Conservation (phyloP, 2,329 filamentous ascomycete species). For the Cladophialophora exuberans region DNA sequence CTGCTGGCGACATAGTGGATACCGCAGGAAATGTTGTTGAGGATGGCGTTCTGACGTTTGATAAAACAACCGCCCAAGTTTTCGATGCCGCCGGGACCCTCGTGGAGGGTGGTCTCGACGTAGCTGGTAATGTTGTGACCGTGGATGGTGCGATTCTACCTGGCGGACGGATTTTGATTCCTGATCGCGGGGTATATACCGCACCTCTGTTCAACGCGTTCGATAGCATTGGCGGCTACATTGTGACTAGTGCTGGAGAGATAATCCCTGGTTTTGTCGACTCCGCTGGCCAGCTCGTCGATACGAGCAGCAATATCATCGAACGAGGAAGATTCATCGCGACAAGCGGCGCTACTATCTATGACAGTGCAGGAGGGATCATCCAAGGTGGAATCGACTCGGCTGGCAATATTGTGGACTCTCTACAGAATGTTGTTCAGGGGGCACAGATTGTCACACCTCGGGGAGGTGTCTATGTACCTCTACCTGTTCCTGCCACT, state of each 20-base stretch:
- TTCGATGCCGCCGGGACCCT: neutral
- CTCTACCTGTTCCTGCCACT: neutral
- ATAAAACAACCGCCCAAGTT: neutral
- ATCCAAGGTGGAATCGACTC: neutral
- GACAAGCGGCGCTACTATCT: neutral
- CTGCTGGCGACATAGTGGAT: neutral
- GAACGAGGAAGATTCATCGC: neutral
- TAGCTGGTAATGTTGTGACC: neutral
- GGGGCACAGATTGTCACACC: neutral
- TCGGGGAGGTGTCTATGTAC: neutral
- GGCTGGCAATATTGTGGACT: no score
- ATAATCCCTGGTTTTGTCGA: neutral
- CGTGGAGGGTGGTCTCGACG: neutral
- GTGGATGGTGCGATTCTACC: neutral
- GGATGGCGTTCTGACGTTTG: neutral
- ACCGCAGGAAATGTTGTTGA: neutral
- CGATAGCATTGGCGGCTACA: neutral
- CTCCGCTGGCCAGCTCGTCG: neutral
- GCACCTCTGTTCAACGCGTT: neutral
- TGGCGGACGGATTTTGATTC: neutral
- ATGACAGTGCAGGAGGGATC: neutral
- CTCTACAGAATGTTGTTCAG: neutral
- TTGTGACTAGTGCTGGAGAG: neutral
- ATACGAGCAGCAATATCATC: neutral
- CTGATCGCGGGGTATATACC: neutral